Conservation (phyloP, 148 eudicot species). For the Polygonum maritimum region DNA sequence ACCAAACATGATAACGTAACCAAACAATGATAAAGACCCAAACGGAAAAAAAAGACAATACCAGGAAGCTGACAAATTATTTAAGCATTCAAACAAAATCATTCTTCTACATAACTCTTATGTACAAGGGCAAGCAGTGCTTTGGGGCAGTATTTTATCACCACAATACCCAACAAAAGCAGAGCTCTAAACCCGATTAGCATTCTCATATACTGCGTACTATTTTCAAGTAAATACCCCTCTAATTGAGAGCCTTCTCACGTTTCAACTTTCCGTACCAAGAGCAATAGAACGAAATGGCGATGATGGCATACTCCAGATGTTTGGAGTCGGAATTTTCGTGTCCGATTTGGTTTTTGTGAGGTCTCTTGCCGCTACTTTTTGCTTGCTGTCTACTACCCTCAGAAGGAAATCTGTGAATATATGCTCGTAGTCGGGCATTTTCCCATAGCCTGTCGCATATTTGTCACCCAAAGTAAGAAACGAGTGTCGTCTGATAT, state of each 20-base stretch:
- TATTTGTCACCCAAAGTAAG: not conserved
- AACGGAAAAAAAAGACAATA: not conserved
- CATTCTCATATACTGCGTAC: not conserved
- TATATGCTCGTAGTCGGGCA: slow-evolving; percentile 69
- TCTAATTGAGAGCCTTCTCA: not conserved
- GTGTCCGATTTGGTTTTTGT: not conserved
- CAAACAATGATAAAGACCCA: not conserved
- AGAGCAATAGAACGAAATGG: slow-evolving; percentile 7
- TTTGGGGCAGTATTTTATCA: not conserved
- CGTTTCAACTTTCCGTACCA: slow-evolving; percentile 2
- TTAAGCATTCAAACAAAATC: not conserved
- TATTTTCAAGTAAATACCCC: not conserved
- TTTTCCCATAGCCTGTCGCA: slow-evolving; percentile 63
- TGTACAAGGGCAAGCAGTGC: not conserved
- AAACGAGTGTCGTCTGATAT: not conserved
- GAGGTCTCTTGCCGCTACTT: slow-evolving; percentile 18
- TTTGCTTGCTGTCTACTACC: slow-evolving; percentile 31
- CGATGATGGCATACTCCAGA: not conserved
- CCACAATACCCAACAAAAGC: not conserved
- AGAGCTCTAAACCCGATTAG: not conserved
- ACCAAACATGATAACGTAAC: not conserved
- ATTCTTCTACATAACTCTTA: not conserved
- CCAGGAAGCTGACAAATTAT: not conserved
- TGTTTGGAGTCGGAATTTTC: not conserved
- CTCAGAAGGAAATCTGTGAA: slow-evolving; percentile 62